Percentiles rank a stretch among this genome's conserved stretches.
phyloP scores from a whole-genome alignment of 305 asterid genomes.

The Withania somnifera region DNA sequence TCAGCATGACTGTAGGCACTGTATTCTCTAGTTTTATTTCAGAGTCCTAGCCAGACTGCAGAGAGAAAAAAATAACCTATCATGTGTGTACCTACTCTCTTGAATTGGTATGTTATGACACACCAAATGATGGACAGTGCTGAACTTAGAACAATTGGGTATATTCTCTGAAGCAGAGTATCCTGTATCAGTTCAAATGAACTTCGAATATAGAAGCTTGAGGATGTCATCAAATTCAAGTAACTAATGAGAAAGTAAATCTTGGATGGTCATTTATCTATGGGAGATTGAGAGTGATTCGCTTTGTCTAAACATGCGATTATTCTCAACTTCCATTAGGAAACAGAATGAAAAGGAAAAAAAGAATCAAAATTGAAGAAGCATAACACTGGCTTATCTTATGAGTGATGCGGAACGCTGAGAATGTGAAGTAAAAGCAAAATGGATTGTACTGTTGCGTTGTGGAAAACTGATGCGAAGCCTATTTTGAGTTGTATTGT shows the following conservation, averaged over 20 bases:
- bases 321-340: slow-evolving; percentile 1
- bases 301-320: not conserved
- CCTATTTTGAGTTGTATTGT: not conserved
- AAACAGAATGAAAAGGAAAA: not conserved
- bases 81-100: not conserved
- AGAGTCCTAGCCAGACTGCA: not conserved
- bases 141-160: not conserved
- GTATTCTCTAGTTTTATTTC: not conserved
- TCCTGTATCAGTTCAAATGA: not conserved
- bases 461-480: not conserved
- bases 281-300: no score
- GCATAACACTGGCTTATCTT: not conserved
- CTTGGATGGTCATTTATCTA: not conserved
- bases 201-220: not conserved
- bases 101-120: not conserved
- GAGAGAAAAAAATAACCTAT: not conserved
- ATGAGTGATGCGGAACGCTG: not conserved
- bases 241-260: not conserved
- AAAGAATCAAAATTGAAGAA: not conserved
- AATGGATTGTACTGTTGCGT: not conserved
- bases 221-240: not conserved
- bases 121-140: slow-evolving; percentile 3
- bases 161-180: not conserved
- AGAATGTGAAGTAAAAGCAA: not conserved
- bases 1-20: not conserved